A percentile compares a stretch with the other conserved stretches of the same genome.
These are phyloP conservation scores for Sabuloglossum arenarium DNA, from an alignment of 495 filamentous ascomycete species.

Conservation along the genomic window DNA sequence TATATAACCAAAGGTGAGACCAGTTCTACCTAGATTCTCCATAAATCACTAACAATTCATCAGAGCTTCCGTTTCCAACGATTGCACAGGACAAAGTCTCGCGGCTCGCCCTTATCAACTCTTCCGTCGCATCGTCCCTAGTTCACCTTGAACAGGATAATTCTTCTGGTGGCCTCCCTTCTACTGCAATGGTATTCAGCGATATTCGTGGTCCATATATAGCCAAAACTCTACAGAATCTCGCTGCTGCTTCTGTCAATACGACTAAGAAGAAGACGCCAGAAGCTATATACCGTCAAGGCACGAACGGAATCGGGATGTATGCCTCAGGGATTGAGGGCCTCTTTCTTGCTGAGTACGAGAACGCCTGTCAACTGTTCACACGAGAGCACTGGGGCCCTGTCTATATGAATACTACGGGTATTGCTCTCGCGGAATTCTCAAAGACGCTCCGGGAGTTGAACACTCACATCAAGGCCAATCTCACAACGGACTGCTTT, in stretches of 20 bases:
- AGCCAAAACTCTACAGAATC: slow-evolving; percentile 51
- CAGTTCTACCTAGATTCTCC: slow-evolving; percentile 15
- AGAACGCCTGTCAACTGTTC: slow-evolving; percentile 70
- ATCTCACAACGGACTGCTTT: slow-evolving; percentile 84
- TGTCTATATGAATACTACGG: slow-evolving; percentile 57
- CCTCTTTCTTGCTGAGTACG: slow-evolving; percentile 70
- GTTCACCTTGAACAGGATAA: neutral
- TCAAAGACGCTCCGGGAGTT: slow-evolving; percentile 72
- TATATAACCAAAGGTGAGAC: slow-evolving; percentile 71
- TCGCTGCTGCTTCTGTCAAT: slow-evolving; percentile 71
- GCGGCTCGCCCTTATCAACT: slow-evolving; percentile 36
- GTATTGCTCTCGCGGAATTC: slow-evolving; percentile 55
- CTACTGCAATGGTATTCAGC: slow-evolving; percentile 53
- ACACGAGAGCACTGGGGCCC: slow-evolving; percentile 61
- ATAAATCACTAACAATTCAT: slow-evolving; percentile 8
- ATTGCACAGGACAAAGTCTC: slow-evolving; percentile 34
- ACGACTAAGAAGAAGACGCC: slow-evolving; percentile 63
- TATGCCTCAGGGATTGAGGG: slow-evolving; percentile 77
- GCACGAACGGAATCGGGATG: slow-evolving; percentile 80
- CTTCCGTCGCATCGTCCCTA: slow-evolving; percentile 23
- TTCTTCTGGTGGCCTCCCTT: neutral
- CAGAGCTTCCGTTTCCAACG: slow-evolving; percentile 47
- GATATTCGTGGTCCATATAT: slow-evolving; percentile 76
- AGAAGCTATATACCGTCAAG: slow-evolving; percentile 67
- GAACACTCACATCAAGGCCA: slow-evolving; percentile 68